Conservation (phyloP, 768 basidiomycete genomes). For the Hypholoma fasciculare region DNA sequence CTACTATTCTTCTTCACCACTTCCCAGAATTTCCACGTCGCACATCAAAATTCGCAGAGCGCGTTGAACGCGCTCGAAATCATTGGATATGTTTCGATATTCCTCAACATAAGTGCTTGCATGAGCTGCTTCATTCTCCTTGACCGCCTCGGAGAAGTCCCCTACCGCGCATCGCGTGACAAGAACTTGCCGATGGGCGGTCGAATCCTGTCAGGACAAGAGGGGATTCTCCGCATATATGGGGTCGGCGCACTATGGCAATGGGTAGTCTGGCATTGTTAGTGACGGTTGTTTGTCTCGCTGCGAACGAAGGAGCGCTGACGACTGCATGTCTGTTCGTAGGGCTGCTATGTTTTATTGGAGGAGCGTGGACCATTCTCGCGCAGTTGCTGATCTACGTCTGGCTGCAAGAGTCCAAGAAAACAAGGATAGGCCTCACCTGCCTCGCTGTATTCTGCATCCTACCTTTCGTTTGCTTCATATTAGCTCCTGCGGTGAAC, state of each 20-base stretch:
- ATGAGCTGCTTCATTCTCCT: conserved; percentile 23
- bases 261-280: conserved; percentile 23
- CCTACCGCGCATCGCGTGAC: conserved; percentile 17
- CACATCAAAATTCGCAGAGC: not conserved
- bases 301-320: not conserved
- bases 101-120: conserved; percentile 22
- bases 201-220: conserved; percentile 9
- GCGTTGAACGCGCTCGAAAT: conserved; percentile 10
- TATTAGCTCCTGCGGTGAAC: conserved; percentile 17
- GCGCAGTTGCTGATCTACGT: conserved; percentile 20
- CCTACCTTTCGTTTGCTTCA: conserved; percentile 17
- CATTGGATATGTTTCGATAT: conserved; percentile 18
- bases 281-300: not conserved
- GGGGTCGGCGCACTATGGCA: conserved; percentile 21
- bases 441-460: conserved; percentile 14
- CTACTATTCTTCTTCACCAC: conserved; percentile 16
- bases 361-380: conserved; percentile 19
- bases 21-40: not conserved
- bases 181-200: conserved; percentile 11
- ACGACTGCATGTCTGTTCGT: not conserved
- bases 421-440: conserved; percentile 12
- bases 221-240: conserved; percentile 16
- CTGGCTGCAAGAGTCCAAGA: conserved; percentile 18
- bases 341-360: conserved; percentile 22
- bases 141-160: conserved; percentile 21